phyloP scores from a whole-genome alignment of 176 grass and related monocot genomes.

The Rhynchospora tenuis region DNA sequence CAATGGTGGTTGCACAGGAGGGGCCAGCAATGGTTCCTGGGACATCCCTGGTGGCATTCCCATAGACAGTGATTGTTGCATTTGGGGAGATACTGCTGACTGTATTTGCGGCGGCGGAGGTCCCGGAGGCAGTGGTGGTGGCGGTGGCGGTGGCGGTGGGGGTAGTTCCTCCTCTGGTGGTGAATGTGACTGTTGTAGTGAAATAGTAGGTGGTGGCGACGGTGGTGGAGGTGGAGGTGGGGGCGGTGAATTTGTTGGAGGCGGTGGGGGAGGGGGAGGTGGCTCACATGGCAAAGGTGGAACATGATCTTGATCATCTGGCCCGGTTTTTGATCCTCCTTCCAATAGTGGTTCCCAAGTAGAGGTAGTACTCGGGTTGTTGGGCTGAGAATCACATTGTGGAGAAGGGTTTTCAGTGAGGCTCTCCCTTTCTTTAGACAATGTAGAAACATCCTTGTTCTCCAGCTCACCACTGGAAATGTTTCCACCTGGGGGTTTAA shows the following conservation, averaged over 20 bases:
- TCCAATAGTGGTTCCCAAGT: neutral
- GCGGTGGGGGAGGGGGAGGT: conserved; percentile 53
- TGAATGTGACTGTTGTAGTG: conserved; percentile 40
- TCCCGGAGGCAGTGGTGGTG: conserved; percentile 38
- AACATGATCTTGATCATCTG: conserved; percentile 23
- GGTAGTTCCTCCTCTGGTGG: conserved; percentile 39
- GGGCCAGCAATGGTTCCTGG: neutral
- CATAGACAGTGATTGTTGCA: neutral
- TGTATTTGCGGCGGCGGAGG: conserved; percentile 18
- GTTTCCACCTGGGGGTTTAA: conserved; percentile 30
- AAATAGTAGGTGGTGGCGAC: conserved; percentile 65
- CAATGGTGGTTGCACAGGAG: neutral
- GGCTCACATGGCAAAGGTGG: conserved; percentile 14
- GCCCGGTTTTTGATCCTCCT: conserved; percentile 20
- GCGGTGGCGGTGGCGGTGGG: conserved; percentile 47
- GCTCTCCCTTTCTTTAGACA: conserved; percentile 32
- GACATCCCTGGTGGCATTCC: neutral
- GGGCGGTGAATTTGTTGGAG: conserved; percentile 61
- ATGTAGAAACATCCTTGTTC: conserved; percentile 41
- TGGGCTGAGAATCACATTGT: neutral
- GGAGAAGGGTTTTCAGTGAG: conserved; percentile 26
- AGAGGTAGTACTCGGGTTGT: conserved; percentile 15
- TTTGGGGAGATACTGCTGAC: neutral
- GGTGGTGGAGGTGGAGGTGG: conserved; percentile 48
- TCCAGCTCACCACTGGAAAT: conserved; percentile 29